These are phyloP conservation scores for Straminergon stramineum DNA, from an alignment of 225 moss, liverwort and hornwort species.

Conservation along the genomic window DNA sequence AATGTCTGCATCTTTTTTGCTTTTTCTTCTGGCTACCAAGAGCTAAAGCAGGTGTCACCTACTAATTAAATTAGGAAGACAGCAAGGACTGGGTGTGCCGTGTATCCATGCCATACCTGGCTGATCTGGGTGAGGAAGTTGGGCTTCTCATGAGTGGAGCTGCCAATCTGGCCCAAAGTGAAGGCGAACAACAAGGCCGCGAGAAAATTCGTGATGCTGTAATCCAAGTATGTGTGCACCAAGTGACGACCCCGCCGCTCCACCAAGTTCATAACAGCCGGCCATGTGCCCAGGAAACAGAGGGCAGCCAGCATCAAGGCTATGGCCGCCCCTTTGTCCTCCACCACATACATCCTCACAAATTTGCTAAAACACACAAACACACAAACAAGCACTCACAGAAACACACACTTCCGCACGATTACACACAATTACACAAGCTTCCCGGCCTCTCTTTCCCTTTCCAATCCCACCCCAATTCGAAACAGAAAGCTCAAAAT, in stretches of 20 bases:
- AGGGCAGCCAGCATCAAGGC: slow-evolving; percentile 89
- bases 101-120: slow-evolving; percentile 18
- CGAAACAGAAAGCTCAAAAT: background rate
- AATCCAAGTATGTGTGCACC: slow-evolving; percentile 93
- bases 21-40: no score
- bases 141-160: slow-evolving; percentile 19
- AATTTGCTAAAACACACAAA: background rate
- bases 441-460: background rate
- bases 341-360: slow-evolving; percentile 50
- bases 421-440: background rate
- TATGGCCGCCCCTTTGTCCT: slow-evolving; percentile 71
- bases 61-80: background rate
- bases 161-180: slow-evolving; percentile 79
- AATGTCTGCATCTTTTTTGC: no score
- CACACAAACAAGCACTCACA: no score
- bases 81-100: background rate
- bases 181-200: slow-evolving; percentile 73
- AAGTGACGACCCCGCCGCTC: slow-evolving; percentile 80
- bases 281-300: slow-evolving; percentile 83
- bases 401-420: background rate
- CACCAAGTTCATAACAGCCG: slow-evolving; percentile 71
- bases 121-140: slow-evolving; percentile 76
- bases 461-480: no score
- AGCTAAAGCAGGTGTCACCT: background rate
- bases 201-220: slow-evolving; percentile 78